phyloP scores from a whole-genome alignment of 305 asterid species.

The Fraxinus greggii region DNA sequence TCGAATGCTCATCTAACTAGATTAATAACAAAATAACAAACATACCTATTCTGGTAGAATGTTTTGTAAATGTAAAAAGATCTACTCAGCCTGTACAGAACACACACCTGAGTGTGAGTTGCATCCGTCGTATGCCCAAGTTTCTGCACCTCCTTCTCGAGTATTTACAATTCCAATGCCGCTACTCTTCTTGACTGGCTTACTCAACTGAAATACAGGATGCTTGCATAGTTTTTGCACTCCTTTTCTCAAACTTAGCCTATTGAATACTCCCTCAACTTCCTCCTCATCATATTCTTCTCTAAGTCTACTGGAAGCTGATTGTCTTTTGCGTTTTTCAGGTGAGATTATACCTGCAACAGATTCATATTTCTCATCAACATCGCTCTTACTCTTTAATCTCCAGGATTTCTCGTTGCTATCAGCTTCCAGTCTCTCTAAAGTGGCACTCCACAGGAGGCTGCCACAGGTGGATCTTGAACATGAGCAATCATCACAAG shows the following conservation, averaged over 20 bases:
- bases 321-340: constrained; percentile 32
- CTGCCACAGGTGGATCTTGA: constrained; percentile 17
- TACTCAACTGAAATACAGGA: constrained; percentile 63
- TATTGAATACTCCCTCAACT: constrained; percentile 48
- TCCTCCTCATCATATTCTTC: constrained; percentile 48
- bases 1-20: background rate
- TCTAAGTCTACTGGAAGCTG: constrained; percentile 31
- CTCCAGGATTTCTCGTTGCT: constrained; percentile 28
- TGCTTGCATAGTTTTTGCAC: constrained; percentile 54
- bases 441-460: constrained; percentile 28
- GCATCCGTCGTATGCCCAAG: constrained; percentile 18
- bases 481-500: constrained; percentile 12
- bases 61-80: background rate
- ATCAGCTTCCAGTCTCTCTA: constrained; percentile 35
- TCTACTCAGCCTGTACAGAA: constrained; percentile 1
- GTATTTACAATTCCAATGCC: constrained; percentile 29
- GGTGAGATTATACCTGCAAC: constrained; percentile 22
- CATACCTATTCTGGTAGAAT: constrained; percentile 3
- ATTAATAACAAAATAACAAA: constrained; percentile 18
- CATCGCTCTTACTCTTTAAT: constrained; percentile 33
- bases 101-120: background rate
- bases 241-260: constrained; percentile 50
- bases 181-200: constrained; percentile 42
- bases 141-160: constrained; percentile 25
- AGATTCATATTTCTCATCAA: constrained; percentile 28